phyloP scores from a whole-genome alignment of 345 rosid genomes.

The Euphorbia peplus region DNA sequence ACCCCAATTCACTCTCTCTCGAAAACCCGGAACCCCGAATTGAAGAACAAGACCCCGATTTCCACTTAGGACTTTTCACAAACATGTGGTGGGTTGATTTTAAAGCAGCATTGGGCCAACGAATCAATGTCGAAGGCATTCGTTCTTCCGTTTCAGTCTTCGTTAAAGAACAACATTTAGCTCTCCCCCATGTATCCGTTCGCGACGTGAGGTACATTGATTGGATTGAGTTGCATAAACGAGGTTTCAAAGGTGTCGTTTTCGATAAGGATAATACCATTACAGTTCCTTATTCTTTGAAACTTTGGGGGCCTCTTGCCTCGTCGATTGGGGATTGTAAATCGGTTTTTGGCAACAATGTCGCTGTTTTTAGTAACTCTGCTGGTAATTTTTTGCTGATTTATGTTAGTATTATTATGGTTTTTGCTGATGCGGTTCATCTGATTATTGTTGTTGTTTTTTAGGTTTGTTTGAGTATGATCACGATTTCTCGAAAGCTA shows the following conservation, averaged over 20 bases:
- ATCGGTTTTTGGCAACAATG: slow-evolving; percentile 72
- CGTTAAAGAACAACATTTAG: slow-evolving; percentile 59
- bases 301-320: slow-evolving; percentile 61
- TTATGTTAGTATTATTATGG: slow-evolving; percentile 1
- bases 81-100: slow-evolving; percentile 96
- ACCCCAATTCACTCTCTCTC: slow-evolving; percentile 19
- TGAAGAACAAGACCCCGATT: slow-evolving; percentile 20
- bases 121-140: slow-evolving; percentile 80
- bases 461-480: slow-evolving; percentile 88
- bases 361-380: slow-evolving; percentile 90
- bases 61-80: slow-evolving; percentile 39
- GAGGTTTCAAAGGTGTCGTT: slow-evolving; percentile 89
- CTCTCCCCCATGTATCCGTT: slow-evolving; percentile 74
- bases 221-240: slow-evolving; percentile 71
- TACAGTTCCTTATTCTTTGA: slow-evolving; percentile 80
- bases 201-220: slow-evolving; percentile 71
- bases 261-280: slow-evolving; percentile 97
- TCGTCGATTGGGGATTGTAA: slow-evolving; percentile 72
- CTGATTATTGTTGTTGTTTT: background rate
- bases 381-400: slow-evolving; percentile 53
- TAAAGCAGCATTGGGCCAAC: slow-evolving; percentile 86
- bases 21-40: slow-evolving; percentile 36
- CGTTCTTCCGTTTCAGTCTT: slow-evolving; percentile 58
- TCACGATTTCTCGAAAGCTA: slow-evolving; percentile 76
- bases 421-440: slow-evolving; percentile 11